phyloP scores from a whole-genome alignment of 139 green algal genomes.

The Coelastrella sp. region DNA sequence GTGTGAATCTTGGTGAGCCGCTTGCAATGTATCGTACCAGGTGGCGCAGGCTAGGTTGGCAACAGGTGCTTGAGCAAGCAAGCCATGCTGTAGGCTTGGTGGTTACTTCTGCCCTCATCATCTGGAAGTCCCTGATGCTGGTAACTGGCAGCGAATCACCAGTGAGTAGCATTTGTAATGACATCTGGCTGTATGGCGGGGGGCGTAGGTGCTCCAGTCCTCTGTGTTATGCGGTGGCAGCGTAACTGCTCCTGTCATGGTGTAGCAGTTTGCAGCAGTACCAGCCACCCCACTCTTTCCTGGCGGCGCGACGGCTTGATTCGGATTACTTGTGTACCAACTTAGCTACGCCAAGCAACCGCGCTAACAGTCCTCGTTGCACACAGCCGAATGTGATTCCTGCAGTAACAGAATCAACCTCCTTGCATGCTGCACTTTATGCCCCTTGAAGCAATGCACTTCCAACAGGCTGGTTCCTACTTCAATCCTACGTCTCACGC shows the following conservation, averaged over 20 bases:
- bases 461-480: too few species aligned
- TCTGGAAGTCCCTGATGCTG: conserved; percentile 98
- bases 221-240: background rate
- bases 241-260: too few species aligned
- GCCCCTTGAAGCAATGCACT: too few species aligned
- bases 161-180: conserved; percentile 53
- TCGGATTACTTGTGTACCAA: too few species aligned
- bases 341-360: too few species aligned
- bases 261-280: too few species aligned
- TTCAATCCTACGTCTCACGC: conserved; percentile 23
- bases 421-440: too few species aligned
- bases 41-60: background rate
- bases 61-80: background rate
- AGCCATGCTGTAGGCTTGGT: conserved; percentile 85
- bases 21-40: background rate
- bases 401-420: too few species aligned
- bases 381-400: too few species aligned
- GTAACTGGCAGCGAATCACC: conserved; percentile 96
- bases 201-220: background rate
- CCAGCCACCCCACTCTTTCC: too few species aligned
- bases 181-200: background rate
- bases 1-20: conserved; percentile 78
- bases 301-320: too few species aligned
- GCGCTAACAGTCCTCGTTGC: too few species aligned
- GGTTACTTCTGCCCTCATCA: conserved; percentile 95